phyloP scores from a whole-genome alignment of 306 rosid genomes.

The Trichosanthes cucumerina region DNA sequence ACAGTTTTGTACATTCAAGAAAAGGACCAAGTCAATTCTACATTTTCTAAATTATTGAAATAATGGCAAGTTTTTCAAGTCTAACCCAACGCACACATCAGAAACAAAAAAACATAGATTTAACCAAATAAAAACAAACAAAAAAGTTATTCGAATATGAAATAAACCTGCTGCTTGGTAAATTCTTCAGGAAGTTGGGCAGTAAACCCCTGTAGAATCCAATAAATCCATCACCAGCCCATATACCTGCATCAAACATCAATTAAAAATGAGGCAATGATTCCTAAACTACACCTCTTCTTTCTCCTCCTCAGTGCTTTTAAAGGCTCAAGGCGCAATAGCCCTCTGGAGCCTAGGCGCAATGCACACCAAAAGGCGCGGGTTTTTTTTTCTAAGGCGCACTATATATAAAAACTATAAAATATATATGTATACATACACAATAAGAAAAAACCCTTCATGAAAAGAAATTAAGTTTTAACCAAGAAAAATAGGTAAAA shows the following conservation, averaged over 20 bases:
- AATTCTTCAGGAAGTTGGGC: slow-evolving; percentile 73
- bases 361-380: too few relatives aligned
- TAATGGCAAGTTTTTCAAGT: not conserved
- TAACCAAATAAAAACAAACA: too few relatives aligned
- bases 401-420: too few relatives aligned
- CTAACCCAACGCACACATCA: not conserved
- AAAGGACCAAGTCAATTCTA: not conserved
- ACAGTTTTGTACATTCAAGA: not conserved
- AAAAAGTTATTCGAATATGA: not conserved
- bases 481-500: too few relatives aligned
- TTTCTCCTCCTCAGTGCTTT: too few relatives aligned
- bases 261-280: not conserved
- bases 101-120: not conserved
- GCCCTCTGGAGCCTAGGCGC: too few relatives aligned
- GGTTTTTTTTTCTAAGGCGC: too few relatives aligned
- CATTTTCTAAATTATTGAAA: not conserved
- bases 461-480: too few relatives aligned
- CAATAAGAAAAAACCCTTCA: too few relatives aligned
- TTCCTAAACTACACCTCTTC: not conserved
- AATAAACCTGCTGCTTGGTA: slow-evolving; percentile 83
- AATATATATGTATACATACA: too few relatives aligned
- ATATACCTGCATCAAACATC: slow-evolving; percentile 46
- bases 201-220: slow-evolving; percentile 87
- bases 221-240: slow-evolving; percentile 65
- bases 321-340: too few relatives aligned